phyloP scores from a whole-genome alignment of 1,284 basidiomycete genomes.

The Boletus semigastroideus region DNA sequence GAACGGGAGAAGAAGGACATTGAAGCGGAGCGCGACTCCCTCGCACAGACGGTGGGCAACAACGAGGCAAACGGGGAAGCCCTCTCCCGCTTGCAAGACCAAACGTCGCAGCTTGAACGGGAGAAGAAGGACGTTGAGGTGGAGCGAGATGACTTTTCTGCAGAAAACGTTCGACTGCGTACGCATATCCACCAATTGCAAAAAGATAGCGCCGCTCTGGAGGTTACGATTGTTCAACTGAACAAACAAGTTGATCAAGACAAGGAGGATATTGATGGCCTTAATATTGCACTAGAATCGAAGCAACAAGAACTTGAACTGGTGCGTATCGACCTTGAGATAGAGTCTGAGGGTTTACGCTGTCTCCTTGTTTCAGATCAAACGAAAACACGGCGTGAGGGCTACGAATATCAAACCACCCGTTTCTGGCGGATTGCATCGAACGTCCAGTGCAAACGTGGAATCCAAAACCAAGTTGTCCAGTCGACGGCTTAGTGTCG shows the following conservation, averaged over 20 bases:
- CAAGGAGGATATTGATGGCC: slow-evolving; percentile 73
- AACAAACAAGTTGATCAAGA: slow-evolving; percentile 66
- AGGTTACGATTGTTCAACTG: slow-evolving; percentile 75
- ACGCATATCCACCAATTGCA: slow-evolving; percentile 69
- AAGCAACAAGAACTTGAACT: slow-evolving; percentile 89
- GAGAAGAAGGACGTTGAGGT: slow-evolving; percentile 3
- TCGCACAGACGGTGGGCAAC: neutral
- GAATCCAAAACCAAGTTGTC: slow-evolving; percentile 19
- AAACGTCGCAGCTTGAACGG: slow-evolving; percentile 12
- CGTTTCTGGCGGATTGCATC: slow-evolving; percentile 14
- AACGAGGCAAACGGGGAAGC: slow-evolving; percentile 3
- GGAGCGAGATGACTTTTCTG: slow-evolving; percentile 43
- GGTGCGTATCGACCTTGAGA: slow-evolving; percentile 46
- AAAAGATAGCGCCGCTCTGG: slow-evolving; percentile 79
- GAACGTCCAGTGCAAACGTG: slow-evolving; percentile 20
- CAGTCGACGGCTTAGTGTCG: slow-evolving; percentile 20
- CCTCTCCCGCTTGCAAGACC: slow-evolving; percentile 7
- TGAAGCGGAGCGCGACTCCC: slow-evolving; percentile 4
- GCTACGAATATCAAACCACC: slow-evolving; percentile 16
- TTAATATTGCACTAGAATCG: slow-evolving; percentile 85
- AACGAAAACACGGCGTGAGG: slow-evolving; percentile 60
- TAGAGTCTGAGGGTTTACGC: neutral
- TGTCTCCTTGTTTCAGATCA: slow-evolving; percentile 49
- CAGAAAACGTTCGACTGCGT: slow-evolving; percentile 64
- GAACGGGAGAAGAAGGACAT: slow-evolving; percentile 14